Percentiles rank a stretch among this genome's conserved stretches.
Evolutionary conservation across 805 yeast species (phyloP).

Genomic region (Hemisphaericaspora nanyangensis): DNA sequence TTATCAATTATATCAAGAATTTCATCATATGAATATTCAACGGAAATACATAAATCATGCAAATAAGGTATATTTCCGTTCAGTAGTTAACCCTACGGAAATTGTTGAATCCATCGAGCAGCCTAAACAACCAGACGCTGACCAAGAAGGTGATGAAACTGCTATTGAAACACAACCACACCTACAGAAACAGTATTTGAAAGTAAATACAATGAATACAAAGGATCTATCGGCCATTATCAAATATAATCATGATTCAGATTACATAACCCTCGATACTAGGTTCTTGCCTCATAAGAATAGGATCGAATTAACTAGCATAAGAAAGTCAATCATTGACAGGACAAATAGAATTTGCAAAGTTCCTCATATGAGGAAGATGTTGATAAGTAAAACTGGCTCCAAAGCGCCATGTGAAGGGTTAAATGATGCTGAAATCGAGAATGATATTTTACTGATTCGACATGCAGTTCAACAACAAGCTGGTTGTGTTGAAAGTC

Average conservation of each 20-base stretch:
- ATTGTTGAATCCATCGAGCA: constrained; percentile 9
- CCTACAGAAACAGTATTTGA: not conserved
- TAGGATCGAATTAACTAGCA: constrained; percentile 29
- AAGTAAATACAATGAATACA: constrained; percentile 4
- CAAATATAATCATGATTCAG: constrained; percentile 12
- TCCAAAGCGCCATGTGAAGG: constrained; percentile 14
- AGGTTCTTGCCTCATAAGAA: constrained; percentile 21
- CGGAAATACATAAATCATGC: constrained; percentile 7
- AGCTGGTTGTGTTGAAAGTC: constrained; percentile 9
- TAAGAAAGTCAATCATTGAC: constrained; percentile 14
- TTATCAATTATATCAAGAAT: constrained; percentile 25
- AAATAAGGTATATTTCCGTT: constrained; percentile 22
- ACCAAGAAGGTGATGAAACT: not conserved
- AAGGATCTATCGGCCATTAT: not conserved
- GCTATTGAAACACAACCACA: too few relatives aligned
- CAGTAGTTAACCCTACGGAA: constrained; percentile 19
- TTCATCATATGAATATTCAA: constrained; percentile 16
- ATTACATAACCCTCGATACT: constrained; percentile 19
- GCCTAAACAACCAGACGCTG: too few relatives aligned
- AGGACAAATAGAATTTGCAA: constrained; percentile 1
- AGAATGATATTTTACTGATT: constrained; percentile 19
- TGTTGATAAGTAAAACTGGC: not conserved
- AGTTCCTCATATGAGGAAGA: not conserved
- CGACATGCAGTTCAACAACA: constrained; percentile 10
- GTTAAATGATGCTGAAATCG: constrained; percentile 18